Conservation (phyloP, 345 rosid species). For the Lenwebbia sp. region DNA sequence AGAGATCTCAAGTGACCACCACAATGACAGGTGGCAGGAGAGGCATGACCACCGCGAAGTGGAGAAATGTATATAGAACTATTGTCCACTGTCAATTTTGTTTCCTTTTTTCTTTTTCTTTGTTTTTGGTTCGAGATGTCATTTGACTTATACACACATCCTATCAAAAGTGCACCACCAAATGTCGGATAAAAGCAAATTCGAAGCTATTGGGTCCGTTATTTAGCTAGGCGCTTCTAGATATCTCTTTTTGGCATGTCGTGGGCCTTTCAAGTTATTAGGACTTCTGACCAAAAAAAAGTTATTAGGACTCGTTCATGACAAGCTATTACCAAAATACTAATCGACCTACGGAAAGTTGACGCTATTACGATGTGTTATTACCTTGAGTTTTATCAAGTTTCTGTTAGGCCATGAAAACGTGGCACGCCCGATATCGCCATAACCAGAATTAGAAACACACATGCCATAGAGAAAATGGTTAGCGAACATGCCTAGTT, state of each 20-base stretch:
- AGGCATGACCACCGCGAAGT: neutral
- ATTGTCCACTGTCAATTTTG: neutral
- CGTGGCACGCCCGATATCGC: too few relatives aligned
- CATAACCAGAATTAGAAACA: too few relatives aligned
- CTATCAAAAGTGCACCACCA: too few relatives aligned
- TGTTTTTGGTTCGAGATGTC: too few relatives aligned
- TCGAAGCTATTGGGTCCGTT: neutral
- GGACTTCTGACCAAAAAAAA: too few relatives aligned
- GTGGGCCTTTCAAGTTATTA: neutral
- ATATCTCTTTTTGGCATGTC: neutral
- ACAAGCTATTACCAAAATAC: neutral
- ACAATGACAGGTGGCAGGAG: neutral
- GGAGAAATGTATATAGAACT: neutral
- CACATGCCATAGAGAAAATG: too few relatives aligned
- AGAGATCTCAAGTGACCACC: neutral
- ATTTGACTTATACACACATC: too few relatives aligned
- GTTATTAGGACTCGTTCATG: neutral
- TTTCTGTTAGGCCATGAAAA: too few relatives aligned
- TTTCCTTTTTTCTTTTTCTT: neutral
- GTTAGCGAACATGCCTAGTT: too few relatives aligned
- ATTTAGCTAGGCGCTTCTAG: neutral
- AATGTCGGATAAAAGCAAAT: neutral
- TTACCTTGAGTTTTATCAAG: neutral
- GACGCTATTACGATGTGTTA: neutral
- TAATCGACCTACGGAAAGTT: neutral